These are phyloP conservation scores for Neofusicoccum sp. DNA, from an alignment of 2,329 filamentous ascomycete species.

Conservation along the genomic window DNA sequence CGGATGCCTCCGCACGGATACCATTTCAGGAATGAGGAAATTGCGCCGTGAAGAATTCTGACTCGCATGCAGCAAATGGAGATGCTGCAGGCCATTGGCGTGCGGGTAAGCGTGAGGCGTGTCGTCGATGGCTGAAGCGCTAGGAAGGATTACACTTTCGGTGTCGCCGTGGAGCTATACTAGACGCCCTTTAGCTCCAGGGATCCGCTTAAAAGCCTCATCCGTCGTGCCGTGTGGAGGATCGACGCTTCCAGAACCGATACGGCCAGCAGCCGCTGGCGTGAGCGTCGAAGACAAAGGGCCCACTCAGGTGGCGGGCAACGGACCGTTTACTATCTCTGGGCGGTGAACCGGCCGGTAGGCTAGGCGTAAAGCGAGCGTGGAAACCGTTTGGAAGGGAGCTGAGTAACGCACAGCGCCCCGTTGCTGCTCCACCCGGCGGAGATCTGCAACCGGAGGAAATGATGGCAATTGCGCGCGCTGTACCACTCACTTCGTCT, in stretches of 20 bases:
- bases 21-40: constrained; percentile 7
- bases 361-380: constrained; percentile 9
- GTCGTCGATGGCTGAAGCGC: constrained; percentile 13
- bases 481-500: constrained; percentile 15
- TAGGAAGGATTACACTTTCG: constrained; percentile 5
- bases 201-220: constrained; percentile 11
- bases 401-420: constrained; percentile 4
- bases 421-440: constrained; percentile 3
- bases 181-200: constrained; percentile 7
- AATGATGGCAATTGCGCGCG: constrained; percentile 4
- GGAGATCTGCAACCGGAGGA: constrained; percentile 12
- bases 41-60: constrained; percentile 3
- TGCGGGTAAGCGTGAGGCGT: constrained; percentile 3
- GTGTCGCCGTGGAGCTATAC: constrained; percentile 16
- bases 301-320: constrained; percentile 2
- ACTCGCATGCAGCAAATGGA: constrained; percentile 6
- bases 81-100: constrained; percentile 2
- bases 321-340: constrained; percentile 13
- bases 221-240: constrained; percentile 5
- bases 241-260: constrained; percentile 15
- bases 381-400: constrained; percentile 1
- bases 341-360: not conserved
- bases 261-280: constrained; percentile 3
- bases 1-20: not conserved
- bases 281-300: constrained; percentile 9